Percentiles rank a stretch among this genome's conserved stretches.
Evolutionary conservation across 148 eudicot species (phyloP).

Genomic region (Agrostemma githago): DNA sequence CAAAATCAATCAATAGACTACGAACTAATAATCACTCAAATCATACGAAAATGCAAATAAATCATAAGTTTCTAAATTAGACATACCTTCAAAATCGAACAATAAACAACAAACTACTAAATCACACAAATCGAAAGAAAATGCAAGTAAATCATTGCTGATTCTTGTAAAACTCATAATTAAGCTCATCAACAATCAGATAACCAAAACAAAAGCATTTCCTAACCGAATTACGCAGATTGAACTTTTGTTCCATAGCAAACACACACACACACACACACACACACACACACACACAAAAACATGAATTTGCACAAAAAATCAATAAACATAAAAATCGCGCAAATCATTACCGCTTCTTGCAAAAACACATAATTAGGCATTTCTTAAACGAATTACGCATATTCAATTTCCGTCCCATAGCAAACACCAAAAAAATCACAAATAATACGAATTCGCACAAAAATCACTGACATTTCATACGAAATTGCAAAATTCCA

Average conservation of each 20-base stretch:
- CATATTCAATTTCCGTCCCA: conserved; percentile 13
- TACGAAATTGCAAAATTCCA: no score
- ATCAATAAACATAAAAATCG: not conserved
- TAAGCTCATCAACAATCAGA: not conserved
- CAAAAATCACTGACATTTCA: no score
- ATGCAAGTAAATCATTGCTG: not conserved
- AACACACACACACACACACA: not conserved
- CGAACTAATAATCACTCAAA: no score
- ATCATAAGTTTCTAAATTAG: no score
- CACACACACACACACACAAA: not conserved
- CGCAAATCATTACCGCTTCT: conserved; percentile 4
- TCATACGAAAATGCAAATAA: no score
- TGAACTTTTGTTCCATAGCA: conserved; percentile 7
- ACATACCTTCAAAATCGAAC: not conserved
- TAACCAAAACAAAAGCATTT: conserved; percentile 17
- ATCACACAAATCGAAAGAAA: not conserved
- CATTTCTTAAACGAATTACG: conserved; percentile 9
- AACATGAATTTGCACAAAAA: not conserved
- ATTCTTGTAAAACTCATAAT: conserved; percentile 3
- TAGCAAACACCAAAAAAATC: not conserved
- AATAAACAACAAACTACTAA: not conserved
- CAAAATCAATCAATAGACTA: not conserved
- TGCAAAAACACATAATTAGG: conserved; percentile 4
- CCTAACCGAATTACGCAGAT: conserved; percentile 6
- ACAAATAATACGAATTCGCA: not conserved